These are phyloP conservation scores for Pichia terricola DNA, from an alignment of 1,139 yeast genomes.

Conservation along the genomic window DNA sequence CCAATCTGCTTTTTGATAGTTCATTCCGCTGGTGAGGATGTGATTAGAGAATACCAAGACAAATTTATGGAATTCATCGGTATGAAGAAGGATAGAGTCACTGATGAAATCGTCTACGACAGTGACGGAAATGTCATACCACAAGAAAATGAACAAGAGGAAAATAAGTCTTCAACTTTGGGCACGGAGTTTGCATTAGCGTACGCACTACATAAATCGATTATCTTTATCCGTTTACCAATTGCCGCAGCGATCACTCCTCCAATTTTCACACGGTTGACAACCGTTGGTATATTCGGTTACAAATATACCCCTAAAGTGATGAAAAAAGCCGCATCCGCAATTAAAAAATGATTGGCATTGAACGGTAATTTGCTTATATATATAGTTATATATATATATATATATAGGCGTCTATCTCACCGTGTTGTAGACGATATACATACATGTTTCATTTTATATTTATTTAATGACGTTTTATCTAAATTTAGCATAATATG, in stretches of 20 bases:
- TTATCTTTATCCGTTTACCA: conserved; percentile 75
- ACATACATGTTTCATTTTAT: background rate
- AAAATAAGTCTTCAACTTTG: conserved; percentile 28
- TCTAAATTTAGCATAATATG: conserved; percentile 54
- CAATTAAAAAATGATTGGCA: background rate
- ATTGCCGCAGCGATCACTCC: conserved; percentile 92
- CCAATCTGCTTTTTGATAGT: conserved; percentile 78
- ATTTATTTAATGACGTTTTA: conserved; percentile 11
- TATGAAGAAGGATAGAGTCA: conserved; percentile 26
- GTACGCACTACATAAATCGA: conserved; percentile 84
- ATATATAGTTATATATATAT: background rate
- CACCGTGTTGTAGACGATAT: background rate
- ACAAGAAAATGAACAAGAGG: conserved; percentile 12
- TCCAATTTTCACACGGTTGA: conserved; percentile 39
- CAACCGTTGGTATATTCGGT: background rate
- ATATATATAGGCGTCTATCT: no score
- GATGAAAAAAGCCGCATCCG: background rate
- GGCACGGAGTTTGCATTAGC: conserved; percentile 80
- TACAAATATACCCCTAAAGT: background rate
- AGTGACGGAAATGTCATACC: background rate
- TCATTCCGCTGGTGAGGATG: conserved; percentile 78
- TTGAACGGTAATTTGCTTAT: background rate
- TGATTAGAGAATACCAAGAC: conserved; percentile 58
- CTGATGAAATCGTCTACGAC: background rate
- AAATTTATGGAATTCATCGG: conserved; percentile 52